phyloP scores from a whole-genome alignment of 2,329 filamentous ascomycete species.

The Monilinia fructigena region DNA sequence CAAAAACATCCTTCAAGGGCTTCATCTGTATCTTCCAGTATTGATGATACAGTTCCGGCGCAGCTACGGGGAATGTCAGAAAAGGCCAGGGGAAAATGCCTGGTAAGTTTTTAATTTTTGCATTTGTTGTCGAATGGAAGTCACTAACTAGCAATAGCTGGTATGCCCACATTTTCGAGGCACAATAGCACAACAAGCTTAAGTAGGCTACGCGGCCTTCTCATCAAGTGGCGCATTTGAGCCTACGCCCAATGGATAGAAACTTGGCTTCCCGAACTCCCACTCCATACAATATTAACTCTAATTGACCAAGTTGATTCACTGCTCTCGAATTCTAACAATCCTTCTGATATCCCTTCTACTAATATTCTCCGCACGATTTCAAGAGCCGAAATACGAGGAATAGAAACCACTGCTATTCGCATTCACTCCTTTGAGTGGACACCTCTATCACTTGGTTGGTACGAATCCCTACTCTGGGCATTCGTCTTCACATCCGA shows the following conservation, averaged over 20 bases:
- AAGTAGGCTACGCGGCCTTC: slow-evolving; percentile 60
- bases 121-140: not conserved
- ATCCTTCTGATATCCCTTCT: slow-evolving; percentile 46
- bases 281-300: slow-evolving; percentile 80
- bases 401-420: slow-evolving; percentile 71
- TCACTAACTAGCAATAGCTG: slow-evolving; percentile 48
- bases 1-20: slow-evolving; percentile 61
- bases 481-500: slow-evolving; percentile 88
- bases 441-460: slow-evolving; percentile 84
- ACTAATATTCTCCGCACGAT: slow-evolving; percentile 55
- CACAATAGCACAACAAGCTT: slow-evolving; percentile 88
- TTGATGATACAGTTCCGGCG: slow-evolving; percentile 76
- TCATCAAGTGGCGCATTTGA: slow-evolving; percentile 65
- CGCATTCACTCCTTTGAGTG: slow-evolving; percentile 91
- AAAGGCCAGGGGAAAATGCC: slow-evolving; percentile 94
- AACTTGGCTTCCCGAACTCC: slow-evolving; percentile 87
- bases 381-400: slow-evolving; percentile 60
- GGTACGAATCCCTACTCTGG: slow-evolving; percentile 96
- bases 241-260: slow-evolving; percentile 87
- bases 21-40: slow-evolving; percentile 64
- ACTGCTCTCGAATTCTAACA: slow-evolving; percentile 52
- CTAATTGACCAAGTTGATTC: slow-evolving; percentile 66
- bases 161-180: slow-evolving; percentile 76
- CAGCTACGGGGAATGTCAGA: slow-evolving; percentile 93
- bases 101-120: slow-evolving; percentile 30